Evolutionary conservation across 768 basidiomycete genomes (phyloP), one percentile per base, ranked within the genome.

Genomic region (Leccinum pellstonianum): DNA sequence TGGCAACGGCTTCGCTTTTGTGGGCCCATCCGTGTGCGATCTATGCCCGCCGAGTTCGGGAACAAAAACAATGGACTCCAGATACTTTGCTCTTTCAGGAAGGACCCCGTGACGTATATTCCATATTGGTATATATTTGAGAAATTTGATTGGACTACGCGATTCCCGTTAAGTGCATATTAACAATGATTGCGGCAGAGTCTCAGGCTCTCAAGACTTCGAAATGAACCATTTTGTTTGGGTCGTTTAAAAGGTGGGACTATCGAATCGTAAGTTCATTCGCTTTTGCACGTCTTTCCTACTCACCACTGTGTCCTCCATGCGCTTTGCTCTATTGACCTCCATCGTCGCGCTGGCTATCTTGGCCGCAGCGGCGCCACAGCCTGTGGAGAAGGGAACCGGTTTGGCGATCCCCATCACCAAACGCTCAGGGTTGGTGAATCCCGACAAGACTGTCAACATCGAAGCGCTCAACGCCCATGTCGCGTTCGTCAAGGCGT

Each of bases 361-460:
- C 25, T 58, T 59, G 25, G 52, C 46, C 10, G 43, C 62, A 15
- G 61, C 66, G 1, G 49, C 27, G 25, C 64, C 64, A 12, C 58
- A 38, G 3, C 47, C 55, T 2, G 31, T 5, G 14, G 11, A 10
- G 15, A 19, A 10, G 25, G 54, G 12, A 4, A 17, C 6, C 17
- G 56, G 65, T 17, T 35, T 12, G 0, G 52, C 61, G 9, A 59
- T 67, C 23, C 57, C 64, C 7, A 58, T 65, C 52, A 21, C 23
- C 9, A 65, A 64, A 49, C 64, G 54, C 4, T 46, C 60, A 5
- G 8, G 17, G 2, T 19, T 61, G 3, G 12, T 54, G 5, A 63
- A 67, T 25, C 27, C 33, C 15, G 59, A 62, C 63, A 57, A 47
- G 5, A 57, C 25, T 25, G 58, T 62, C 2, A 37, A 62, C 10